A percentile compares a stretch with the other conserved stretches of the same genome.
These are phyloP conservation scores for Penicillium robsamsonii DNA, from an alignment of 495 filamentous ascomycete species.

Conservation along the genomic window DNA sequence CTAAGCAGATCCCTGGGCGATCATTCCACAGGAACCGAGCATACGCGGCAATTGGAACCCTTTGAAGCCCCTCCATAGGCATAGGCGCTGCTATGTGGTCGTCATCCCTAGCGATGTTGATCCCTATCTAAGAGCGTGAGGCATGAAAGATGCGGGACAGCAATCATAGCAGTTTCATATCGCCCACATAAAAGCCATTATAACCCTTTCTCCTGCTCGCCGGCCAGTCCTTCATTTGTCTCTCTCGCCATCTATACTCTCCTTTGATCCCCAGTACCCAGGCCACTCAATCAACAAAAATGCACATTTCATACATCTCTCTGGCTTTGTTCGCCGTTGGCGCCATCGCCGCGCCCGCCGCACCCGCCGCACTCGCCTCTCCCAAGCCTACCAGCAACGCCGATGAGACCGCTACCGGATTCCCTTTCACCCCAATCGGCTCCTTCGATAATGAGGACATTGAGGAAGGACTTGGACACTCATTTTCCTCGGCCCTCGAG, in stretches of 20 bases:
- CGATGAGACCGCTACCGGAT: slow-evolving; percentile 7
- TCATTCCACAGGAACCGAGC: slow-evolving; percentile 23
- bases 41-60: slow-evolving; percentile 1
- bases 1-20: slow-evolving; percentile 11
- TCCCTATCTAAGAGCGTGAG: slow-evolving; percentile 15
- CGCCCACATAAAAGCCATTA: slow-evolving; percentile 19
- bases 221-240: slow-evolving; percentile 9
- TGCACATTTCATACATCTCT: slow-evolving; percentile 28
- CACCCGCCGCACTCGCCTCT: not conserved
- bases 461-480: slow-evolving; percentile 19
- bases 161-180: slow-evolving; percentile 14
- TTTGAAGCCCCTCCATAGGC: slow-evolving; percentile 12
- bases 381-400: slow-evolving; percentile 15
- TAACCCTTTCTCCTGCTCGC: slow-evolving; percentile 13
- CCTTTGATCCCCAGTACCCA: slow-evolving; percentile 11
- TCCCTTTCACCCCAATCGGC: slow-evolving; percentile 19
- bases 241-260: slow-evolving; percentile 19
- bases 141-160: slow-evolving; percentile 21
- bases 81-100: slow-evolving; percentile 18
- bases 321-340: slow-evolving; percentile 25
- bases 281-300: slow-evolving; percentile 7
- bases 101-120: slow-evolving; percentile 21
- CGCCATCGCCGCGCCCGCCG: slow-evolving; percentile 23
- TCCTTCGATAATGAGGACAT: slow-evolving; percentile 9
- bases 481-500: slow-evolving; percentile 19